Conservation (phyloP, 2,329 filamentous ascomycete genomes). For the Paecilomyces fulvus region DNA sequence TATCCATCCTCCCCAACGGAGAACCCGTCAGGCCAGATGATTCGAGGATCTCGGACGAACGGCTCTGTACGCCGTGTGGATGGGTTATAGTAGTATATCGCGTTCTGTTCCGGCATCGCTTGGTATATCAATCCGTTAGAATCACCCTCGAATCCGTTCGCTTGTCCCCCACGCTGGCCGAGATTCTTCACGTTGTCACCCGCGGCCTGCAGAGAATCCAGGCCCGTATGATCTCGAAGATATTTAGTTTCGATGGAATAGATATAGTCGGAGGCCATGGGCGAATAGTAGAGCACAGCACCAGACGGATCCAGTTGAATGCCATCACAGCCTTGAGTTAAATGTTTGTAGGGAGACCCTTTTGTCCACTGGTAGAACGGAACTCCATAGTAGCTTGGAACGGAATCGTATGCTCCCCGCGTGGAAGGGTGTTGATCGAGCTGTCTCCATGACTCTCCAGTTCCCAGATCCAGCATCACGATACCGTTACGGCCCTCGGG, state of each 20-base stretch:
- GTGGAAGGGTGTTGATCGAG: slow-evolving; percentile 12
- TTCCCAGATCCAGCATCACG: slow-evolving; percentile 28
- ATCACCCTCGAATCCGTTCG: slow-evolving; percentile 40
- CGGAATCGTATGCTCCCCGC: slow-evolving; percentile 16
- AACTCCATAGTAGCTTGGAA: slow-evolving; percentile 26
- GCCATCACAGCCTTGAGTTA: slow-evolving; percentile 7
- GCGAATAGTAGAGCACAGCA: slow-evolving; percentile 36
- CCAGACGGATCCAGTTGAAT: slow-evolving; percentile 26
- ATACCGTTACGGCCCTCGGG: slow-evolving; percentile 40
- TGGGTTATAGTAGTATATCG: slow-evolving; percentile 38
- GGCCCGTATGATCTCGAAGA: slow-evolving; percentile 24
- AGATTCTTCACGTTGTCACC: slow-evolving; percentile 40
- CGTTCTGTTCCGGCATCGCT: slow-evolving; percentile 40
- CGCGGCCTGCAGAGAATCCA: slow-evolving; percentile 30
- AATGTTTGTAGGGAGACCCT: not conserved
- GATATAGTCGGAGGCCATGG: slow-evolving; percentile 28
- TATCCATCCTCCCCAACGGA: slow-evolving; percentile 37
- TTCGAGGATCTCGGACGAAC: slow-evolving; percentile 36
- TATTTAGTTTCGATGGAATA: slow-evolving; percentile 28
- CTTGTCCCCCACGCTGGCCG: slow-evolving; percentile 38
- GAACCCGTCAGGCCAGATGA: slow-evolving; percentile 38
- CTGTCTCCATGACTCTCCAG: slow-evolving; percentile 11
- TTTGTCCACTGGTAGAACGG: slow-evolving; percentile 20
- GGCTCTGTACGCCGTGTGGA: slow-evolving; percentile 26
- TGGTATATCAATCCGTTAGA: slow-evolving; percentile 38